These are phyloP conservation scores for Lotmaria passim DNA, from an alignment of 208 protist species.

Conservation along the genomic window DNA sequence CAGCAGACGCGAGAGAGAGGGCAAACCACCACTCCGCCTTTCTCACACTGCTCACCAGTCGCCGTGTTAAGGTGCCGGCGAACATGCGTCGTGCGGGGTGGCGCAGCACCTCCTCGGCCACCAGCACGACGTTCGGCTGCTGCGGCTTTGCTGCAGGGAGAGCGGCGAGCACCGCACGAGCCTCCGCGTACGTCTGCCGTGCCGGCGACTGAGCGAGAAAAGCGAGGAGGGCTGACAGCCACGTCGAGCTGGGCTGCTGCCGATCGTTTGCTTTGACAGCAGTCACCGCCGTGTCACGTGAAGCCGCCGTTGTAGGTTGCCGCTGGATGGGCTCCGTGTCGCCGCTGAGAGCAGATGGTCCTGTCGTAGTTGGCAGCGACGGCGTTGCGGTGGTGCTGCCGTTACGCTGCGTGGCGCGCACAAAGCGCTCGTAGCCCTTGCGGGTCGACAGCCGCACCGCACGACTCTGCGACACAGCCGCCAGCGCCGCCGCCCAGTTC, in stretches of 20 bases:
- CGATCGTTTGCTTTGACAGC: not conserved
- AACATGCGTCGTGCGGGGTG: slow-evolving; percentile 56
- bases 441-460: slow-evolving; percentile 61
- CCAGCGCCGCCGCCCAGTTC: slow-evolving; percentile 57
- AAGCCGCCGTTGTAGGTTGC: no score
- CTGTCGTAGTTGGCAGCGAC: not conserved
- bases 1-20: slow-evolving; percentile 34
- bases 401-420: not conserved
- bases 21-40: slow-evolving; percentile 30
- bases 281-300: no score
- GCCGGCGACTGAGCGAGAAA: slow-evolving; percentile 32
- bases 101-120: slow-evolving; percentile 35
- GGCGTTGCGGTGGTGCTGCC: not conserved
- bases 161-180: slow-evolving; percentile 39
- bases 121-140: slow-evolving; percentile 33
- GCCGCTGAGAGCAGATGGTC: no score
- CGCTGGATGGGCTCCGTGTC: no score
- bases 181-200: slow-evolving; percentile 42
- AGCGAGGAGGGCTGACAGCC: slow-evolving; percentile 14
- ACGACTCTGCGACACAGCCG: slow-evolving; percentile 36
- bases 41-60: slow-evolving; percentile 12
- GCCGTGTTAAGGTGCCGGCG: slow-evolving; percentile 51
- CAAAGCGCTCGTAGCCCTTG: slow-evolving; percentile 35
- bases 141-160: slow-evolving; percentile 30
- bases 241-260: not conserved